These are phyloP conservation scores for Atkinsonella texensis DNA, from an alignment of 2,329 filamentous ascomycete species.

Conservation along the genomic window DNA sequence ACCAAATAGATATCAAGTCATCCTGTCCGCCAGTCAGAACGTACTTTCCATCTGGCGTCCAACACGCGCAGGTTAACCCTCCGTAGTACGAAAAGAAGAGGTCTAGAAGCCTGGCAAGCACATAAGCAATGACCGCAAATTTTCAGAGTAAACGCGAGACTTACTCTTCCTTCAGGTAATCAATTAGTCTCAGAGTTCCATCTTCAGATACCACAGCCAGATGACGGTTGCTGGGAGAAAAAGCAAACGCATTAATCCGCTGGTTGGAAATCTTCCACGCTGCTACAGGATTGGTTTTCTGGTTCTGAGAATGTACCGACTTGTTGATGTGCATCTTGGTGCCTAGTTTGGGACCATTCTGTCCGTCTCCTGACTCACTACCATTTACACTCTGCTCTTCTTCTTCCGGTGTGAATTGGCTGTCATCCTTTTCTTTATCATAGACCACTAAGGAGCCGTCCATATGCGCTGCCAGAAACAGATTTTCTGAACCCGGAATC, in stretches of 20 bases:
- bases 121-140: constrained; percentile 6
- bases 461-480: constrained; percentile 86
- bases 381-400: constrained; percentile 56
- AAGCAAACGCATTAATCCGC: constrained; percentile 79
- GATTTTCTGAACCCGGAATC: constrained; percentile 86
- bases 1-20: constrained; percentile 94
- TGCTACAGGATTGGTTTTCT: constrained; percentile 85
- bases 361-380: constrained; percentile 23
- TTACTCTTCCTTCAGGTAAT: constrained; percentile 83
- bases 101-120: constrained; percentile 55
- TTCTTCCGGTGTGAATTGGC: constrained; percentile 62
- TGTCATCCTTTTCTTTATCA: constrained; percentile 94
- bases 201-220: constrained; percentile 87
- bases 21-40: constrained; percentile 92
- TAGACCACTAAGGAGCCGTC: constrained; percentile 88
- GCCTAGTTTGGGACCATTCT: constrained; percentile 21
- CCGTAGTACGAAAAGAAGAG: constrained; percentile 89
- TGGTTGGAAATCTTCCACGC: constrained; percentile 90
- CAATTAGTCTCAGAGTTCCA: constrained; percentile 76
- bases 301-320: constrained; percentile 85
- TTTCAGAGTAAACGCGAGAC: constrained; percentile 16
- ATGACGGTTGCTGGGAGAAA: constrained; percentile 80
- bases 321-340: constrained; percentile 64
- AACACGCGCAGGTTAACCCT: constrained; percentile 83
- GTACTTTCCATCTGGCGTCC: constrained; percentile 96